These are phyloP conservation scores for Fomitopsis pulvina DNA, from an alignment of 768 basidiomycete species.

Conservation along the genomic window DNA sequence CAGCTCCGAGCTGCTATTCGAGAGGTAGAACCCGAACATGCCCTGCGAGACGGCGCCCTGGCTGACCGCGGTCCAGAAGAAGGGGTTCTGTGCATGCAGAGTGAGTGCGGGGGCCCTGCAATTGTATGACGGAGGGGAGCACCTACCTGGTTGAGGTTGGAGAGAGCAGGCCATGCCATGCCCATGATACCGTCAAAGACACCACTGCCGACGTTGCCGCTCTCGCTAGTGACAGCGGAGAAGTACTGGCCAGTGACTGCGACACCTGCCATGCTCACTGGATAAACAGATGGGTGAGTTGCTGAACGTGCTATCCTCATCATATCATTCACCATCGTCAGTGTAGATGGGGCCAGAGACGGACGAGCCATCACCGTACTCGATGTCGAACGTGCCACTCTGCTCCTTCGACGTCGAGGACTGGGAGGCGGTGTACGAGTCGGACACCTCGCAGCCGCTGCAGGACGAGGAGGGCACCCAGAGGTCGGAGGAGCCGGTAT, in stretches of 20 bases:
- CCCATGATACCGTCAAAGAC: constrained; percentile 37
- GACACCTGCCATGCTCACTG: constrained; percentile 15
- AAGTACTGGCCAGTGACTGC: constrained; percentile 35
- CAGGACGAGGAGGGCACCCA: constrained; percentile 9
- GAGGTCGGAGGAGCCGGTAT: constrained; percentile 34
- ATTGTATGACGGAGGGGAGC: background rate
- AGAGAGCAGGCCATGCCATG: constrained; percentile 23
- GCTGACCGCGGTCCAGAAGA: constrained; percentile 35
- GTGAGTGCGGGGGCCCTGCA: constrained; percentile 7
- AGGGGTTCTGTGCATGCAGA: constrained; percentile 14
- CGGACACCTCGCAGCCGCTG: constrained; percentile 9
- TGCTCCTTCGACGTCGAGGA: constrained; percentile 10
- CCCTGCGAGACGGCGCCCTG: constrained; percentile 27
- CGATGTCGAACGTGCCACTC: constrained; percentile 13
- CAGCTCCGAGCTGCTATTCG: constrained; percentile 39
- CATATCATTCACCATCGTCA: constrained; percentile 8
- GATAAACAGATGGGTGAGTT: background rate
- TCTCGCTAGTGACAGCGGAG: constrained; percentile 36
- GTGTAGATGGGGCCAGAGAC: constrained; percentile 11
- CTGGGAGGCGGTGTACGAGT: constrained; percentile 8
- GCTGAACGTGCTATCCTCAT: background rate
- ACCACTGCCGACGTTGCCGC: constrained; percentile 22
- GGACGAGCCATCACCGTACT: constrained; percentile 14
- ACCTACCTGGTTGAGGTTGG: constrained; percentile 9
- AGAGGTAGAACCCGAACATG: constrained; percentile 44